Evolutionary conservation across 768 basidiomycete genomes (phyloP), one percentile per base, ranked within the genome.

Genomic region (Dioszegia aurantiaca): DNA sequence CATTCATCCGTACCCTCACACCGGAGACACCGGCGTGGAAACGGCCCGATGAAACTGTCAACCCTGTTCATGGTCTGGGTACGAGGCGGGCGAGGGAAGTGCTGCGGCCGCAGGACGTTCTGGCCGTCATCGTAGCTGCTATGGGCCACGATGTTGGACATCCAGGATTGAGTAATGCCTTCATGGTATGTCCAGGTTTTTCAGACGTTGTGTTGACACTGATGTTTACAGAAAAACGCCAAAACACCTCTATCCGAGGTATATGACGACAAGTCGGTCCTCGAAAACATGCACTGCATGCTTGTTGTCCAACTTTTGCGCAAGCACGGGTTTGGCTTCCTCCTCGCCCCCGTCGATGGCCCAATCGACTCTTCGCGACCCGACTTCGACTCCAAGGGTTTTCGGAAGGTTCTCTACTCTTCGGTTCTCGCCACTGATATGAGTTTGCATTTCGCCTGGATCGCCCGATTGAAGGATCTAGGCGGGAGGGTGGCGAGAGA

Each of bases 101-200:
- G 1, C 54, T 82, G 39, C 55, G 79, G 10, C 83, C 84, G 21
- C 81, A 83, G 54, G 93, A 97, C 69, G 77, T 97, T 14, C 87
- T 98, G 67, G 83, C 88, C 1, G 77, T 97, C 14, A 87, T 87
- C 67, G 80, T 99, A 55, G 91, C 90, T 1, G 93, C 93, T 40
- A 90, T 99, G 67, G 95, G 95, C 0, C 95, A 99, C 72, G 95
- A 99, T 75, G 92, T 90, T 17, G 94, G 90, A 0, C 95, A 99
- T 78, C 95, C 95, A 0, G 95, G 95, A 0, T 83, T 98, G 57
- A 88, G 87, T 24, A 98, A 98, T 73, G 79, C 84, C 14, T 98
- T 97, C 78, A 89, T 98, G 88, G 92, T 90, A 68, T 75, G 84
- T 82, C 19, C 5, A 17, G 8, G n/a, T 23, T 39, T 24, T 17